Evolutionary conservation across 176 grass and related monocot genomes (phyloP), one percentile per base, ranked within the genome.

Genomic region (Cenchrus americanus): DNA sequence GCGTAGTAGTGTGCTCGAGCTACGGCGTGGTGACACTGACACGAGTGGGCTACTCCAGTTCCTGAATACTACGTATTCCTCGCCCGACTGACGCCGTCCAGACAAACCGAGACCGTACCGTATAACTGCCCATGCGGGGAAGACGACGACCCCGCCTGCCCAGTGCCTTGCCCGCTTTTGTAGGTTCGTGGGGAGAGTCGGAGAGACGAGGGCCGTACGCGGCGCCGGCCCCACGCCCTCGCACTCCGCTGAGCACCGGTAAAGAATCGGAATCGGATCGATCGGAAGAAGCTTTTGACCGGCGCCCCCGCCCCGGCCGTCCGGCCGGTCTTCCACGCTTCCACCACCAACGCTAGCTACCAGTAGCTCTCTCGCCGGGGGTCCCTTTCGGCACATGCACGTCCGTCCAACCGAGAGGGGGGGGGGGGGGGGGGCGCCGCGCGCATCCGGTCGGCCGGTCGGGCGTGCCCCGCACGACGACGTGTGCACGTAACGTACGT

Each of bases 231-330:
- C 66, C 40, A 32, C 51, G 66, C 14, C 37, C 26, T 82, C 13
- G 21, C 10, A 21, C 17, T 14, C 51, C 37, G 18, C 5, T 17
- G 18, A 43, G 15, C 53, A 21, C 64, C 34, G 9, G 71, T 7
- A 50, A 30, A 30, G 70, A 75, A 54, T 42, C 60, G n/a, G 82
- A 37, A 37, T 37, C 34, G 34, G 4, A 66, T 66, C 14, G 60
- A 19, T 17, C 18, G 21, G 71, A 76, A 76, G 14, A 51, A 51
- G 21, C 71, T n/a, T 83, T 84, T 84, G 60, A 47, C 6, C 43
- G n/a, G 69, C 41, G 41, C 4, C 19, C 51, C 34, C 34, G 34
- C 34, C 34, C 34, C 34, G 34, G 14, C 4, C 48, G 48, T 2
- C 48, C 53, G 52, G 53, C 18, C 18, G 21, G 55, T 57, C 53